Percentiles rank a stretch among this genome's conserved stretches.
These are phyloP conservation scores for Boletus fagicola DNA, from an alignment of 768 basidiomycete genomes.

Conservation along the genomic window DNA sequence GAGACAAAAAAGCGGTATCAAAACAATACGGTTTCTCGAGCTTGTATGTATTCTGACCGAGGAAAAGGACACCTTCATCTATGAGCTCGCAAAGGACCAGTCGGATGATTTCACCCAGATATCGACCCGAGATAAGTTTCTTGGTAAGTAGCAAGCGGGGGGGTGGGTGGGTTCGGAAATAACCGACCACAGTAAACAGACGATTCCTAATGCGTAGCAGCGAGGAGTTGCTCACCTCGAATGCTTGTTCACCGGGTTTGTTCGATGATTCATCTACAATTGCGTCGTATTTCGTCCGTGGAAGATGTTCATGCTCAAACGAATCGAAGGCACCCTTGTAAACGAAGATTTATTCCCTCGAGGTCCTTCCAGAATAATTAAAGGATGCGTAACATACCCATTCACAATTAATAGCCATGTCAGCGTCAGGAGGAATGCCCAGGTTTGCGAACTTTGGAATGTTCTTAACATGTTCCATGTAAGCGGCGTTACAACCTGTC, in stretches of 20 bases:
- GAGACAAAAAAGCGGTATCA: slow-evolving; percentile 94
- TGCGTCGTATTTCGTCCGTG: slow-evolving; percentile 90
- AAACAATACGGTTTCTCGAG: slow-evolving; percentile 90
- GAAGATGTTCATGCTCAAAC: slow-evolving; percentile 90
- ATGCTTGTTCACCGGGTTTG: slow-evolving; percentile 94
- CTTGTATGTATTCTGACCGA: slow-evolving; percentile 98
- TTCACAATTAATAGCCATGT: slow-evolving; percentile 98
- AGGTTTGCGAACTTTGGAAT: slow-evolving; percentile 82
- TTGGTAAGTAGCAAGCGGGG: slow-evolving; percentile 19
- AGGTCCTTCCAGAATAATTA: not conserved
- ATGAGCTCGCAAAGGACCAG: slow-evolving; percentile 93
- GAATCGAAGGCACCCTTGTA: slow-evolving; percentile 94
- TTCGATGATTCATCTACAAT: slow-evolving; percentile 93
- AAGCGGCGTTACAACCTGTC: slow-evolving; percentile 97
- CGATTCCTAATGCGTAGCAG: not conserved
- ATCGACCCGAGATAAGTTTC: slow-evolving; percentile 96
- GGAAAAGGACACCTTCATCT: slow-evolving; percentile 94
- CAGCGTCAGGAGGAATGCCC: slow-evolving; percentile 58
- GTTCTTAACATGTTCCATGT: slow-evolving; percentile 86
- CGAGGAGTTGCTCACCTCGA: slow-evolving; percentile 56
- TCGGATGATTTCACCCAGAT: slow-evolving; percentile 95
- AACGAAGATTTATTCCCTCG: not conserved
- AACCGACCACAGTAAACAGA: not conserved
- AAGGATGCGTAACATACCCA: slow-evolving; percentile 54
- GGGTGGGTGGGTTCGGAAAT: not conserved